phyloP scores from a whole-genome alignment of 2,329 filamentous ascomycete genomes.

The Ustulina deusta region DNA sequence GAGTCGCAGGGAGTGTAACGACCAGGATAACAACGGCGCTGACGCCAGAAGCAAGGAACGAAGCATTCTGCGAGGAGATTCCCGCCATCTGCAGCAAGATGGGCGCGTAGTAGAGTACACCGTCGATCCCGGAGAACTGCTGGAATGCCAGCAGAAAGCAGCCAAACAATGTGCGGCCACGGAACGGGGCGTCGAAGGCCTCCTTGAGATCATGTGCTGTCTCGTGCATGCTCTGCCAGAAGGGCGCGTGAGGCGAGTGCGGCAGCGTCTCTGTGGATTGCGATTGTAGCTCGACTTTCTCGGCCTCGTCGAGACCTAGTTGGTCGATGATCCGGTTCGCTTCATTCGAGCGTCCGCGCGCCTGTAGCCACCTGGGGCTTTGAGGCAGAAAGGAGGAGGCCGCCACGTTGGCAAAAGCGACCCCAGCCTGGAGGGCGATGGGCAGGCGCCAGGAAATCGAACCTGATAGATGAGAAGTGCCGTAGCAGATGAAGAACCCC shows the following conservation, averaged over 20 bases:
- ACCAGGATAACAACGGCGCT: constrained; percentile 47
- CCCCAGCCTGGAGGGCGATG: constrained; percentile 55
- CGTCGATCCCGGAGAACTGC: constrained; percentile 71
- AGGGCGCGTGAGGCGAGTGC: constrained; percentile 47
- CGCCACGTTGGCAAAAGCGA: constrained; percentile 51
- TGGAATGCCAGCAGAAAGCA: constrained; percentile 70
- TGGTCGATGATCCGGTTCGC: constrained; percentile 56
- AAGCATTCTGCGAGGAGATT: constrained; percentile 57
- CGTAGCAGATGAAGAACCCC: constrained; percentile 73
- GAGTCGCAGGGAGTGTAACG: constrained; percentile 54
- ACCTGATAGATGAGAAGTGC: constrained; percentile 54
- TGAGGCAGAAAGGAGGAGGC: constrained; percentile 55
- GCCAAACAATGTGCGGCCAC: constrained; percentile 62
- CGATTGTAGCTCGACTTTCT: constrained; percentile 42
- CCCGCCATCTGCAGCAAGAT: constrained; percentile 71
- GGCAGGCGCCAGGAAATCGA: constrained; percentile 69
- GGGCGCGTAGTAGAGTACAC: constrained; percentile 66
- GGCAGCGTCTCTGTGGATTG: constrained; percentile 13
- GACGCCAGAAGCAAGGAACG: constrained; percentile 46
- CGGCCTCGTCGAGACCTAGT: constrained; percentile 58
- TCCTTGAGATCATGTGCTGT: constrained; percentile 51
- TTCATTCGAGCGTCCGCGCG: constrained; percentile 56
- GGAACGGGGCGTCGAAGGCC: constrained; percentile 54
- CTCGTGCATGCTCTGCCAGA: constrained; percentile 47
- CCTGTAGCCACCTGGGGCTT: constrained; percentile 69